Conservation (phyloP, 1,284 basidiomycete genomes). For the Chalciporus sp. region DNA sequence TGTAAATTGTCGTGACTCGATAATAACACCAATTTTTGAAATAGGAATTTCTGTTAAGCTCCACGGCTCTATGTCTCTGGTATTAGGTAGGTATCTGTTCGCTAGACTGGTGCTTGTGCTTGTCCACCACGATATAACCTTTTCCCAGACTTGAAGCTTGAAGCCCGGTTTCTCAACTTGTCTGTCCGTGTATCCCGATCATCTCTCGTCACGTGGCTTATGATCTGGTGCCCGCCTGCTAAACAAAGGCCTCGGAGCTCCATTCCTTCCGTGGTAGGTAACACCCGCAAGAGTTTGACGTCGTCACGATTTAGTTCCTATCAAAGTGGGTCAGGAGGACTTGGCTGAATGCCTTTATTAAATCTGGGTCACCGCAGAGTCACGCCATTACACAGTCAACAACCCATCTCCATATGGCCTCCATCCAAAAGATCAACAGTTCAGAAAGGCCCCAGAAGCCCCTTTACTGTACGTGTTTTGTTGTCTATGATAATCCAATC, state of each 20-base stretch:
- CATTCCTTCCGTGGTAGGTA: background rate
- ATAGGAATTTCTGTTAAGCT: slow-evolving; percentile 8
- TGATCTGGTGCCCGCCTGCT: background rate
- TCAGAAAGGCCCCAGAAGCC: slow-evolving; percentile 42
- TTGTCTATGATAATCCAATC: background rate
- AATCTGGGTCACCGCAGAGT: background rate
- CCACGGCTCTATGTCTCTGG: no score
- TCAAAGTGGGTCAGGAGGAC: background rate
- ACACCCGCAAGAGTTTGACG: background rate
- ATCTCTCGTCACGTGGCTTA: no score
- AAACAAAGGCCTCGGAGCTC: background rate
- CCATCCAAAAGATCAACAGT: slow-evolving; percentile 54
- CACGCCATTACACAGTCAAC: background rate
- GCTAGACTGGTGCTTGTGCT: background rate
- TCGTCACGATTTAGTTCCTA: background rate
- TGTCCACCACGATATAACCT: background rate
- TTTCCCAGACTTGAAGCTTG: background rate
- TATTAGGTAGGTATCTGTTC: background rate
- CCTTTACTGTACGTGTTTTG: slow-evolving; percentile 48
- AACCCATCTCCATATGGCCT: slow-evolving; percentile 34
- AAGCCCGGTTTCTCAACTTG: background rate
- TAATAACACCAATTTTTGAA: slow-evolving; percentile 24
- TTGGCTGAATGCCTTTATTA: no score
- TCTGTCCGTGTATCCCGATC: no score
- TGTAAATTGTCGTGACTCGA: slow-evolving; percentile 35